These are phyloP conservation scores for Hygrophila difformis DNA, from an alignment of 257 asterid species.

Conservation along the genomic window DNA sequence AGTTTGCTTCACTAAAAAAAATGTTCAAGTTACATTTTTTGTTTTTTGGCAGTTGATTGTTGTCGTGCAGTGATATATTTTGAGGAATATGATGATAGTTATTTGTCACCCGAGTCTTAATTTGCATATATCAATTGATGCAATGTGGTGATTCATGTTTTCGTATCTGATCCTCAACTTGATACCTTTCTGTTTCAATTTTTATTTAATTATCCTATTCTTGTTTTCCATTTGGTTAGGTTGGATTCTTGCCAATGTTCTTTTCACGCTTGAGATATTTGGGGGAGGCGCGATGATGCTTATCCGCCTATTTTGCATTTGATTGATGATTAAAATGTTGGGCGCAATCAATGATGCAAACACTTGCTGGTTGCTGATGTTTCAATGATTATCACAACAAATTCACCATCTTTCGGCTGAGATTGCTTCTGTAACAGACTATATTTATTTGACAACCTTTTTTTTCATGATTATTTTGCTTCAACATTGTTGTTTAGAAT, in stretches of 20 bases:
- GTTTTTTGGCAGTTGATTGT: too few relatives aligned
- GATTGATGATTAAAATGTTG: constrained; percentile 43
- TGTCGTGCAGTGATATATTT: too few relatives aligned
- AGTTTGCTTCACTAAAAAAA: too few relatives aligned
- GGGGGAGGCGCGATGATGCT: constrained; percentile 49
- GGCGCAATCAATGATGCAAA: constrained; percentile 42
- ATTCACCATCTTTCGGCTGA: constrained; percentile 89
- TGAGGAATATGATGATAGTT: constrained; percentile 30
- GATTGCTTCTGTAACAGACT: constrained; percentile 30
- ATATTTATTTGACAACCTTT: background rate
- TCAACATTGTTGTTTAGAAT: background rate
- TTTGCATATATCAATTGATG: constrained; percentile 25
- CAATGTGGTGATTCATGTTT: constrained; percentile 39
- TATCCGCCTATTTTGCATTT: constrained; percentile 53
- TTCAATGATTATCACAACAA: constrained; percentile 34
- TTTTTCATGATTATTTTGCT: background rate
- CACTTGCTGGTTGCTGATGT: constrained; percentile 22
- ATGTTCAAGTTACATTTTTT: too few relatives aligned
- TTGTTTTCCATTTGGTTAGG: background rate
- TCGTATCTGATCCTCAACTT: constrained; percentile 24
- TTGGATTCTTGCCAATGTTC: background rate
- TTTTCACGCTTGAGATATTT: constrained; percentile 14
- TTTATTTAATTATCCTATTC: background rate
- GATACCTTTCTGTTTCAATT: background rate
- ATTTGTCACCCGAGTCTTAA: constrained; percentile 54